phyloP scores from a whole-genome alignment of 163 green algal genomes.

The Coccomyxa subellipsoidea region DNA sequence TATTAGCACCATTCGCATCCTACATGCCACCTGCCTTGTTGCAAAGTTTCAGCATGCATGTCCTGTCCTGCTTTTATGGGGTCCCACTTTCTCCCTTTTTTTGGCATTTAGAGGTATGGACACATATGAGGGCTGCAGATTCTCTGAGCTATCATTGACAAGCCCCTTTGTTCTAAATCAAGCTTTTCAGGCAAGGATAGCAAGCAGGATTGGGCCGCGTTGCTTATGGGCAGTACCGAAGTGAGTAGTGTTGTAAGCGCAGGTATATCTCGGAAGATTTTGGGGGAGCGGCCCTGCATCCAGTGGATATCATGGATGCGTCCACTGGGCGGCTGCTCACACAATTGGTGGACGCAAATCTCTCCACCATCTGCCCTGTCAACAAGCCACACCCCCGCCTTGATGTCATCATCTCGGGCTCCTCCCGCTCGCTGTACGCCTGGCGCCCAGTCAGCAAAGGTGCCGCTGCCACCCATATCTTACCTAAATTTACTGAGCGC shows the following conservation, averaged over 20 bases:
- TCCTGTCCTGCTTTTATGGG: no score
- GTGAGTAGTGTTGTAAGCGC: constrained; percentile 6
- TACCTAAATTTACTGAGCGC: background rate
- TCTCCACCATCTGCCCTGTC: constrained; percentile 81
- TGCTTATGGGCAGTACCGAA: no score
- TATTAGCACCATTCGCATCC: background rate
- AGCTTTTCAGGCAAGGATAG: no score
- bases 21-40: no score
- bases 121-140: no score
- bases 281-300: constrained; percentile 80
- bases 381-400: constrained; percentile 79
- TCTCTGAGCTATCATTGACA: no score
- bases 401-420: constrained; percentile 77
- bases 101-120: no score
- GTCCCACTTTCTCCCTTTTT: no score
- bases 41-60: no score
- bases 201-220: no score
- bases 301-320: constrained; percentile 80
- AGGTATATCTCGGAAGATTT: constrained; percentile 92
- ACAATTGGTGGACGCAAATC: constrained; percentile 71
- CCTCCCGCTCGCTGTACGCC: constrained; percentile 63
- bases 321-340: constrained; percentile 45
- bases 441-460: constrained; percentile 44
- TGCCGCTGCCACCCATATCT: background rate
- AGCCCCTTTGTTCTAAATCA: no score